Percentiles rank a stretch among this genome's conserved stretches.
Conservation (phyloP, 768 basidiomycete species). For the Rubroboletus satanas region DNA sequence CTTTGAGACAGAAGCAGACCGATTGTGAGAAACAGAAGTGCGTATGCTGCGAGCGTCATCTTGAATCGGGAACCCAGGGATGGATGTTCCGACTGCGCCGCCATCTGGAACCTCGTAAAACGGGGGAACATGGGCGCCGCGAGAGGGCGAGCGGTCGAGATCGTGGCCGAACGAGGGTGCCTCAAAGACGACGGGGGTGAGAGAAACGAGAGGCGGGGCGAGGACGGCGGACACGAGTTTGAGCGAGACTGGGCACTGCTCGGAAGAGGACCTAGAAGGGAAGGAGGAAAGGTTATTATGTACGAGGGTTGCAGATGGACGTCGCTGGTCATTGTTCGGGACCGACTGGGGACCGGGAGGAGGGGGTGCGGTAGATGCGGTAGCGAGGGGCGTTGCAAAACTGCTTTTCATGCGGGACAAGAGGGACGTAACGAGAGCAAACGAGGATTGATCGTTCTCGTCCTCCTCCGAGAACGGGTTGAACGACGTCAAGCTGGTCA, state of each 20-base stretch:
- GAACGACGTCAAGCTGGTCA: slow-evolving; percentile 76
- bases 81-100: slow-evolving; percentile 62
- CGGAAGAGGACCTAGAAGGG: slow-evolving; percentile 42
- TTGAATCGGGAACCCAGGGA: slow-evolving; percentile 89
- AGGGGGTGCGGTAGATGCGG: slow-evolving; percentile 40
- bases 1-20: slow-evolving; percentile 83
- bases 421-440: slow-evolving; percentile 76
- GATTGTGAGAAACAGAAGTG: slow-evolving; percentile 65
- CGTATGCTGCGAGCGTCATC: slow-evolving; percentile 88
- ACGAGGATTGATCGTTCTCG: slow-evolving; percentile 84
- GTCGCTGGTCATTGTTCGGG: slow-evolving; percentile 46
- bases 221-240: slow-evolving; percentile 48
- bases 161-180: slow-evolving; percentile 66
- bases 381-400: slow-evolving; percentile 61
- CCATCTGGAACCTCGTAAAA: slow-evolving; percentile 54
- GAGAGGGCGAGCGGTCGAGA: slow-evolving; percentile 56
- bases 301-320: slow-evolving; percentile 49
- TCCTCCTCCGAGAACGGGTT: slow-evolving; percentile 94
- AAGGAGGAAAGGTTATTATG: slow-evolving; percentile 46
- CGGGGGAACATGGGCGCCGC: slow-evolving; percentile 47
- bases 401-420: slow-evolving; percentile 81
- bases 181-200: slow-evolving; percentile 83
- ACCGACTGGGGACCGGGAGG: slow-evolving; percentile 29
- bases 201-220: slow-evolving; percentile 80
- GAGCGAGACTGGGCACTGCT: slow-evolving; percentile 60